Conservation (phyloP, 192 early-diverging fungal genomes). For the Dispira parvispora region DNA sequence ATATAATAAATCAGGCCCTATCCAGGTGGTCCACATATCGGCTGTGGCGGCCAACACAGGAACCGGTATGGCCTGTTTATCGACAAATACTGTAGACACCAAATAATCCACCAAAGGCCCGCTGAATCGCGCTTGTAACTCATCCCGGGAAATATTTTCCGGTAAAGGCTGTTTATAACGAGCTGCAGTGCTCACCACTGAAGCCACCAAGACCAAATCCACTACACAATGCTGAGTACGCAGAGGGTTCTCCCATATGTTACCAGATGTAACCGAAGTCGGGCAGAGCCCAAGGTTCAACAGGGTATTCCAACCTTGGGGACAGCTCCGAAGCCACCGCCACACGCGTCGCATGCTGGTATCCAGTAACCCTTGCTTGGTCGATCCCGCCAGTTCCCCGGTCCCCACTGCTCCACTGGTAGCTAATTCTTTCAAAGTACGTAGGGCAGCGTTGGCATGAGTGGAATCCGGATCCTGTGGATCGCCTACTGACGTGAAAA, state of each 20-base stretch:
- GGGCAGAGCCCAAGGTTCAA: not conserved
- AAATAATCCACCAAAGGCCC: not conserved
- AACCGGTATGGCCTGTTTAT: not conserved
- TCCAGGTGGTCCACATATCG: not conserved
- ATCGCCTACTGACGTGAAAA: not conserved
- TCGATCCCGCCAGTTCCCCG: not conserved
- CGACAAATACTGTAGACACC: not conserved
- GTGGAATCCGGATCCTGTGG: not conserved
- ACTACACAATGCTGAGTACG: not conserved
- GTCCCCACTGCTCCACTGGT: not conserved
- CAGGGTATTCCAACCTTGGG: not conserved
- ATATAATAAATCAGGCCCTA: not conserved
- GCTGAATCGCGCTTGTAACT: not conserved
- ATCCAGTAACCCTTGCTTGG: conserved; percentile 2
- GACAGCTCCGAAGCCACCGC: conserved; percentile 3
- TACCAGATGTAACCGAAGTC: not conserved
- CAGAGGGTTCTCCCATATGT: not conserved
- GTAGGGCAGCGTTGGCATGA: not conserved
- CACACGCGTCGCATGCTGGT: not conserved
- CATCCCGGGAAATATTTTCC: not conserved
- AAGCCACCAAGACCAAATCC: not conserved
- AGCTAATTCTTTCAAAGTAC: not conserved
- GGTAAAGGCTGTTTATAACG: not conserved
- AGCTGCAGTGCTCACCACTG: not conserved
- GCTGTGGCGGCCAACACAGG: not conserved